A percentile compares a stretch with the other conserved stretches of the same genome.
Evolutionary conservation across 768 basidiomycete genomes (phyloP).

Genomic region (Mycena vulgaris): DNA sequence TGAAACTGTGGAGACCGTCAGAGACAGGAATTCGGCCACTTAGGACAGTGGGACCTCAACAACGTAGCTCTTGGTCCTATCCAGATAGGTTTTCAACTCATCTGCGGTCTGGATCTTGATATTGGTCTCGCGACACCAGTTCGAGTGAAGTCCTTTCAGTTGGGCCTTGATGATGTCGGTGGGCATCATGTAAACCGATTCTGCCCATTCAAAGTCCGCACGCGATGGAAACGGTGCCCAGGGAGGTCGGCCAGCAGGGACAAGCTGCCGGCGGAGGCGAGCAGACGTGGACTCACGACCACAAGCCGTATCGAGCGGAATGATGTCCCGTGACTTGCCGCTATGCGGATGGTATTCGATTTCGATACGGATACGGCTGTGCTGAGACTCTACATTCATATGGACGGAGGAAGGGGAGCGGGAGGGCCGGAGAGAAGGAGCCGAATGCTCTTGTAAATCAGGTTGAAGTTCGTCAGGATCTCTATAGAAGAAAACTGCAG

Average conservation of each 20-base stretch:
- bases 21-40: not conserved
- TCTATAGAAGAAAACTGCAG: not conserved
- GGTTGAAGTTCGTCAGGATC: not conserved
- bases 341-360: slow-evolving; percentile 9
- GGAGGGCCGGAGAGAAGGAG: not conserved
- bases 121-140: slow-evolving; percentile 16
- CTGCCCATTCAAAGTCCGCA: slow-evolving; percentile 29
- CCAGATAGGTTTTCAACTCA: slow-evolving; percentile 14
- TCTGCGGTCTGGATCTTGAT: slow-evolving; percentile 17
- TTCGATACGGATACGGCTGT: not conserved
- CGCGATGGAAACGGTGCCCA: slow-evolving; percentile 34
- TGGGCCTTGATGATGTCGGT: not conserved
- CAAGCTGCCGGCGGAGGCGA: slow-evolving; percentile 3
- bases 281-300: not conserved
- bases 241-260: slow-evolving; percentile 3
- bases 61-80: slow-evolving; percentile 27
- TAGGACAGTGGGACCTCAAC: not conserved
- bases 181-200: slow-evolving; percentile 12
- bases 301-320: slow-evolving; percentile 11
- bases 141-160: slow-evolving; percentile 28
- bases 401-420: not conserved
- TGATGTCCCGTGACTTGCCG: not conserved
- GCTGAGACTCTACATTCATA: not conserved
- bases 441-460: not conserved
- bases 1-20: slow-evolving; percentile 35